Evolutionary conservation across 352 stramenopile species (phyloP), one percentile per base, ranked within the genome.

Genomic region (Plasmopara halstedii): DNA sequence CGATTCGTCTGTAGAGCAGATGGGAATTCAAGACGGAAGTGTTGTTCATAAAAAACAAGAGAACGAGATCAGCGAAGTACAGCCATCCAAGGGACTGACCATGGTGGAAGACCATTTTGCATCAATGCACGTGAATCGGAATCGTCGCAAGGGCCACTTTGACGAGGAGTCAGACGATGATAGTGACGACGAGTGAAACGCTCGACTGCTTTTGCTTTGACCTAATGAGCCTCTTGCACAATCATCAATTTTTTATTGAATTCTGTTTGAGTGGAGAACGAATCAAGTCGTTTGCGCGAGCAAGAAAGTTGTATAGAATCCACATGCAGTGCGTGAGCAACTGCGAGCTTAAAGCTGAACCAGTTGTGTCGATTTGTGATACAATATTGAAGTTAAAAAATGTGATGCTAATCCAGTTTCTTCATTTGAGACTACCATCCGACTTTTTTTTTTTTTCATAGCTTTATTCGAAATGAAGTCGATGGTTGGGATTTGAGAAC

Each of bases 91-190:
- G n/a, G 71, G 67, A 35, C 65, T 87, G 35, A 70, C 60, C 34
- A 84, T 87, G 74, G 42, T 76, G 23, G 56, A 71, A 26, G 64
- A 52, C 32, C 60, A 58, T 25, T 73, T 79, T 58, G 68, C 66
- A 6, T 57, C 72, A 34, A 62, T 80, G 57, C 62, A 83, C 37
- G 60, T 87, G 47, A 90, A 90, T 56, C 73, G 72, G 47, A 90
- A 90, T 67, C 79, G 74, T 7, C 74, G 74, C 42, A 78, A 83
- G 20, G 72, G 72, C n/a, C 61, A 85, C 34, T 83, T 87, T 15
- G 75, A 86, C 27, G 73, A 86, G 36, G 69, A 85, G 19, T 61
- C 78, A n/a, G 71, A 85, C 0, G 69, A 84, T 13, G 69, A 83
- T 31, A 71, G 37, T 33, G 67, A 73, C 56, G 66, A 71, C 26